Evolutionary conservation across 179 eudicot species (phyloP).

Genomic region (Beta lomatogona): DNA sequence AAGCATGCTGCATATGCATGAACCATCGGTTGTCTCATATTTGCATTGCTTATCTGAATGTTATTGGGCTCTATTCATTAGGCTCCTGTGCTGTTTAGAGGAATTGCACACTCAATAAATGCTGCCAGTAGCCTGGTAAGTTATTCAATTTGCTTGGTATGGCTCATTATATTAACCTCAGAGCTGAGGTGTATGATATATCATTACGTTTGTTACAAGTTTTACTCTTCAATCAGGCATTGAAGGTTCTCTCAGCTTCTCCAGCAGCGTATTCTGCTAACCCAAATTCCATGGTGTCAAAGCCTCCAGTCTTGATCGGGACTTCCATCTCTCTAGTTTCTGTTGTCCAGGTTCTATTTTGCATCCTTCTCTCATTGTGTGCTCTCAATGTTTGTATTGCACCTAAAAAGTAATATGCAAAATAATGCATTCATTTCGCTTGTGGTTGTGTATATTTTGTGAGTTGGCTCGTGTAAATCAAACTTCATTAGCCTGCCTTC

Average conservation of each 20-base stretch:
- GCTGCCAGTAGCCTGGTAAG: conserved; percentile 76
- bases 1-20: background rate
- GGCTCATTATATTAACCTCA: background rate
- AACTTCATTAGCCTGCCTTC: background rate
- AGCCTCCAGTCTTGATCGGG: conserved; percentile 71
- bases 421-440: background rate
- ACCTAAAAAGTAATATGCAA: background rate
- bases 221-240: conserved; percentile 41
- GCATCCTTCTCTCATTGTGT: background rate
- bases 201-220: conserved; percentile 6
- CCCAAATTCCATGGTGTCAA: conserved; percentile 62
- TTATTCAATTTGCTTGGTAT: background rate
- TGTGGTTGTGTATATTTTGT: background rate
- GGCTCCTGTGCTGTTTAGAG: conserved; percentile 87
- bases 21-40: background rate
- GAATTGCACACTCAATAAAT: conserved; percentile 77
- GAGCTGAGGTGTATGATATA: background rate
- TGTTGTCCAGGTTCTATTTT: conserved; percentile 64
- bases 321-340: conserved; percentile 82
- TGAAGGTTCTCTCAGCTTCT: conserved; percentile 81
- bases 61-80: conserved; percentile 20
- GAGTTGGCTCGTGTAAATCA: background rate
- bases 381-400: background rate
- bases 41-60: conserved; percentile 14
- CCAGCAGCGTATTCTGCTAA: conserved; percentile 88